A percentile compares a stretch with the other conserved stretches of the same genome.
phyloP scores from a whole-genome alignment of 139 green algal species.

The Chlorella sp. region DNA sequence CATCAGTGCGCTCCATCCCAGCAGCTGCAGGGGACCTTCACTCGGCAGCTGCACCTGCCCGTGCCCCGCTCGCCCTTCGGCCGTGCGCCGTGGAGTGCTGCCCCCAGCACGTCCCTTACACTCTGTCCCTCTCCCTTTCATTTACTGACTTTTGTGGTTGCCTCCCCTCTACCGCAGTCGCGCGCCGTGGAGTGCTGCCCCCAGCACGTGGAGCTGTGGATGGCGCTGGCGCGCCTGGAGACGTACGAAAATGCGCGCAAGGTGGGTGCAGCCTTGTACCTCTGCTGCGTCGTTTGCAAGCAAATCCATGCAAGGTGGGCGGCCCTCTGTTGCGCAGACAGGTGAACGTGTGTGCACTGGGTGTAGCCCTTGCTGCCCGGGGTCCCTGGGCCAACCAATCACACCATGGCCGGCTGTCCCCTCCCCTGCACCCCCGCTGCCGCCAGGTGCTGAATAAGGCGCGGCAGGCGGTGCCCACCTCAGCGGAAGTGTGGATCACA shows the following conservation, averaged over 20 bases:
- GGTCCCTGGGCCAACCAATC: no score
- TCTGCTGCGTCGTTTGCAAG: no score
- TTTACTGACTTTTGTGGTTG: not conserved
- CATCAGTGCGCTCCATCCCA: no score
- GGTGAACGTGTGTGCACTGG: no score
- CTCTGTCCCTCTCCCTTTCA: not conserved
- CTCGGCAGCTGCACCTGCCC: not conserved
- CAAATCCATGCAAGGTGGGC: no score
- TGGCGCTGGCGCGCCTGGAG: constrained; percentile 95
- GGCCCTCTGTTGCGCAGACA: no score
- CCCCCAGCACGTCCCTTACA: no score
- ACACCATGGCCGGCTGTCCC: no score
- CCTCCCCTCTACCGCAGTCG: constrained; percentile 50
- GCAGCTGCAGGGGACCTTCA: no score
- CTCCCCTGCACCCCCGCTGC: no score
- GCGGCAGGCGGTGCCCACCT: constrained; percentile 91
- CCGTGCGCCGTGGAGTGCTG: no score
- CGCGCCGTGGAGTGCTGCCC: constrained; percentile 97
- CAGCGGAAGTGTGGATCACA: constrained; percentile 38
- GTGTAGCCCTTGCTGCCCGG: no score
- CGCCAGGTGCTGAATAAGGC: constrained; percentile 89
- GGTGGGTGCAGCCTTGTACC: constrained; percentile 16
- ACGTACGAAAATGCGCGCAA: constrained; percentile 93
- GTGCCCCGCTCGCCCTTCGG: not conserved
- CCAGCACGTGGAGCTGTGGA: constrained; percentile 96